Base-by-base conservation (phyloP, 331 rosid genomes). In the Acacia concinna region DNA sequence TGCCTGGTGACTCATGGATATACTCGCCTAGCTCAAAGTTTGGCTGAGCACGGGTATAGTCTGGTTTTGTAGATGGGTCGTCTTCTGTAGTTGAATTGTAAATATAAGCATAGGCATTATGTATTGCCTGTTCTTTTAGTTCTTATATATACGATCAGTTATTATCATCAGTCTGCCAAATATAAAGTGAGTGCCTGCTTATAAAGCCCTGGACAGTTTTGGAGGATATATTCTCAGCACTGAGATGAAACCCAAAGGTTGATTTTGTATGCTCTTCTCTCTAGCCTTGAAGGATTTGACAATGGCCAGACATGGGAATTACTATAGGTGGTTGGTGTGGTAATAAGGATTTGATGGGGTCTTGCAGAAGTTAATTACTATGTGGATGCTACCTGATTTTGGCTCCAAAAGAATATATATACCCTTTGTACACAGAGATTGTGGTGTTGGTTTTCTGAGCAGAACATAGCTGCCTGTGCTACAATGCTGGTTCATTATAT, bases 51-150 rank as follows among this genome's bases (percentile, higher is more conserved):
- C 72, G 71, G 52, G 69, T 74, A 74, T 77, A 56, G 70, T 75
- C 74, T 79, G 86, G 87, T 81, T 82, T 80, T 67, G 49, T 69
- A 35, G 78, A 65, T 28, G 66, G 63, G 68, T 46, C 82, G 64
- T 71, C 74, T 75, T 66, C 71, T 51, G 67, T 86, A 78, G 66
- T 74, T 84, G 71, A 80, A 75, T 79, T 90, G 95, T 90, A 85
- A 75, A 90, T 86, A 85, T 63, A 74, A 74, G 79, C 40, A 70
- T 73, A 69, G 81, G 75, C 81, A 46, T 74, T 74, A 74, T 51
- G 71, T 64, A 43, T 76, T 66, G 52, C 81, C 85, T 78, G 76
- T 78, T 74, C 20, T 63, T 60, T 63, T 63, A 64, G 52, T 77
- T n/a, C 74, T 12, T n/a, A 65, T 37, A 21, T 77, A 32, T 77